Percentiles rank a stretch among this genome's conserved stretches.
Conservation (phyloP, 2,329 filamentous ascomycete species). For the Geosmithia flava region DNA sequence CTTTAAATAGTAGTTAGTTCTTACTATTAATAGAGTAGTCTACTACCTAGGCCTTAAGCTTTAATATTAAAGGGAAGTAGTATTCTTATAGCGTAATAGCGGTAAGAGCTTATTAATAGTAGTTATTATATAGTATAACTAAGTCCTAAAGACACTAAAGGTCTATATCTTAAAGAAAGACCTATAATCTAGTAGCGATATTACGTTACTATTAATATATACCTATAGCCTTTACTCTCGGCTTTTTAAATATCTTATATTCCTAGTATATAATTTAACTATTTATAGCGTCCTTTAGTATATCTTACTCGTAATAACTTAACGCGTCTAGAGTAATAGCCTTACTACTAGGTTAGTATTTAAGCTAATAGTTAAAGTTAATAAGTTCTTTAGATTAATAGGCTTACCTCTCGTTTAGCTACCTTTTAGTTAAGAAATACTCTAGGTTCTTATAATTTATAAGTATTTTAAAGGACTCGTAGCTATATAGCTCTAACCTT, state of each 20-base stretch:
- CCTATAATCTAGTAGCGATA: neutral
- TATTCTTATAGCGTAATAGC: constrained; percentile 1
- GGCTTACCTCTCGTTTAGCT: neutral
- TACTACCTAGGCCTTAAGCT: no score
- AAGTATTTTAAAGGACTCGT: no score
- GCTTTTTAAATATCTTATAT: no score
- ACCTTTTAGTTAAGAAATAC: no score
- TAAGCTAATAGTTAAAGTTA: no score
- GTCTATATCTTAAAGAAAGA: constrained; percentile 1
- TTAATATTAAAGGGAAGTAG: constrained; percentile 2
- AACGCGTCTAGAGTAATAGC: neutral
- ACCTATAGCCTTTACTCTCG: constrained; percentile 2
- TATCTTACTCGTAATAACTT: no score
- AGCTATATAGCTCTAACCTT: no score
- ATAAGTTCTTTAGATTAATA: neutral
- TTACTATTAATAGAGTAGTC: no score
- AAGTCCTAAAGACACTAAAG: no score
- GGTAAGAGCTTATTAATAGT: constrained; percentile 3
- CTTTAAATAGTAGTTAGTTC: no score
- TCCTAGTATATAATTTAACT: neutral
- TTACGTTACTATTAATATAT: constrained; percentile 2
- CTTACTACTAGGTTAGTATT: neutral
- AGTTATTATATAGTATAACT: neutral
- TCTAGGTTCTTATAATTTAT: neutral
- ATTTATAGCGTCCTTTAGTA: no score